Base-by-base conservation (phyloP, 2,329 filamentous ascomycete species). In the Pseudogymnoascus sp. region DNA sequence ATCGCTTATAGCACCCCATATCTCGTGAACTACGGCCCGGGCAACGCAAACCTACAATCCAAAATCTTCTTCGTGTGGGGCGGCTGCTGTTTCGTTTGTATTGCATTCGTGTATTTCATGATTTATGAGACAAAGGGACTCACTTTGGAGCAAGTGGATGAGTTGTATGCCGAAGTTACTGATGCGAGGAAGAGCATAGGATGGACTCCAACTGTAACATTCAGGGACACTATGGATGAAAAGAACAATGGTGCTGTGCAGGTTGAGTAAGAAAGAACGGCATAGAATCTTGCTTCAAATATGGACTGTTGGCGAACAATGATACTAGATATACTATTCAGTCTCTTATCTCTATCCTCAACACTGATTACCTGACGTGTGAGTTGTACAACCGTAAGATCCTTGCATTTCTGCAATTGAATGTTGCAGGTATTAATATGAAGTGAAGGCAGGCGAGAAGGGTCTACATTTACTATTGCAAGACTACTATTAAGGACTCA, bases 51-150 rank as follows among this genome's bases (percentile, higher is more conserved):
- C 67, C 80, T 94, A 59, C 84, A 85, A 6, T 78, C 87, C 39
- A 88, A 87, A 68, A 85, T 92, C 52, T 92, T 92, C 78, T 92
- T 91, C 74, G 82, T 92, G 45, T 93, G 90, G 90, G 89, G 88
- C 14, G 82, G 86, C 2, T 90, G 90, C 68, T 92, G 89, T 74
- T 80, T 89, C 60, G 69, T 88, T 28, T 85, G 85, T 59, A 82
- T 89, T 63, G 75, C 88, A 60, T 92, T 91, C 72, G 89, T 91
- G 49, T 91, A 83, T 78, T 82, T 80, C 71, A 86, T 90, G 82
- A 85, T 91, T 58, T 91, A 87, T 70, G 88, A 91, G 75, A 91
- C 88, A 9, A 89, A 87, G 75, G 89, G 88, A 72, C 86, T 91
- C 71, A 87, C 84, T 68, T 78, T 91, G 61, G 88, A 91, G 72